phyloP scores from a whole-genome alignment of 257 asterid genomes.

The Salvia miltiorrhiza region DNA sequence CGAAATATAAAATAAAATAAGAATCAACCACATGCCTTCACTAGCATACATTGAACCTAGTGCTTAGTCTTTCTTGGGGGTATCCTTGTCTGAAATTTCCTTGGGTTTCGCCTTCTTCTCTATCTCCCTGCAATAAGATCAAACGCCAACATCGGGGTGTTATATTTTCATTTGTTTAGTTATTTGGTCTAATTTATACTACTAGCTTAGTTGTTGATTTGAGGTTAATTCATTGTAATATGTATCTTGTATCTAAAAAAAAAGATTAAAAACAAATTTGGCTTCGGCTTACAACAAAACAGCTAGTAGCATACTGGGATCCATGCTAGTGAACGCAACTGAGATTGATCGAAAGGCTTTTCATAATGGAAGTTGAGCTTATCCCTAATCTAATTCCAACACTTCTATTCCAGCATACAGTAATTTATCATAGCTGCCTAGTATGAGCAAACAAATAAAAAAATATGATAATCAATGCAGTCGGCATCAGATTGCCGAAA shows the following conservation, averaged over 20 bases:
- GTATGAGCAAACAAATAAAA: background rate
- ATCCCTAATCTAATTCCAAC: background rate
- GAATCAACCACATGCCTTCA: slow-evolving; percentile 3
- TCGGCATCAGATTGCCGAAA: too few species aligned
- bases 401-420: background rate
- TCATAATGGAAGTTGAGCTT: background rate
- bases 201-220: too few species aligned
- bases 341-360: background rate
- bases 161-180: too few species aligned
- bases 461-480: background rate
- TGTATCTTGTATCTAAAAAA: too few species aligned
- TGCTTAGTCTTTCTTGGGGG: slow-evolving; percentile 51
- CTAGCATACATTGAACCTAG: slow-evolving; percentile 22
- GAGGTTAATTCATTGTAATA: too few species aligned
- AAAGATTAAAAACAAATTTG: background rate
- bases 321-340: slow-evolving; percentile 1
- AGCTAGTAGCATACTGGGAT: background rate
- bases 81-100: slow-evolving; percentile 58
- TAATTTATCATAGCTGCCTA: background rate
- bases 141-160: too few species aligned
- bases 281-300: background rate
- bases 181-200: too few species aligned
- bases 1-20: background rate
- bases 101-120: slow-evolving; percentile 74
- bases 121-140: slow-evolving; percentile 44